A percentile compares a stretch with the other conserved stretches of the same genome.
phyloP scores from a whole-genome alignment of 2,329 filamentous ascomycete genomes.

The Incumbomyces delicatus region DNA sequence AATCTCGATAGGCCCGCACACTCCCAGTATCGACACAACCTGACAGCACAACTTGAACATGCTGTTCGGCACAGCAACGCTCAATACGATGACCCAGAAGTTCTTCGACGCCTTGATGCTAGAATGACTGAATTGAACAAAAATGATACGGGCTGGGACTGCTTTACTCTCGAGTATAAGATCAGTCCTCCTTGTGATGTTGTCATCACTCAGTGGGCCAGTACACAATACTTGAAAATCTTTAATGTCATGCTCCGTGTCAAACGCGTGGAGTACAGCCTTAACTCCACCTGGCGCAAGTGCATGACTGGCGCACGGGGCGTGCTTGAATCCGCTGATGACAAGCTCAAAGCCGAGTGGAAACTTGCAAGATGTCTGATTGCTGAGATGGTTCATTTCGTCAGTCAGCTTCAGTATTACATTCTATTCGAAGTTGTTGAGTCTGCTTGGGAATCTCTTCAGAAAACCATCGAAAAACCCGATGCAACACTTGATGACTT shows the following conservation, averaged over 20 bases:
- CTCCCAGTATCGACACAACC: constrained; percentile 87
- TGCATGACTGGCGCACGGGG: constrained; percentile 91
- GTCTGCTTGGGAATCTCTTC: constrained; percentile 83
- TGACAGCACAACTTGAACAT: constrained; percentile 96
- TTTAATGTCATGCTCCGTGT: constrained; percentile 99
- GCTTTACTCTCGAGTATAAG: constrained; percentile 97
- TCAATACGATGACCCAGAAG: constrained; percentile 86
- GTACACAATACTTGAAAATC: constrained; percentile 92
- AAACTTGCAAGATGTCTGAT: constrained; percentile 79
- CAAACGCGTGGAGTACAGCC: constrained; percentile 91
- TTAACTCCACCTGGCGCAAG: constrained; percentile 83
- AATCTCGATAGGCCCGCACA: constrained; percentile 94
- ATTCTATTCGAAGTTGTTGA: constrained; percentile 98
- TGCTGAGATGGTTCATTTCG: constrained; percentile 97
- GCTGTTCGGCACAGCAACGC: constrained; percentile 95
- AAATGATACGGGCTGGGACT: constrained; percentile 97
- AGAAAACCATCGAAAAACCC: constrained; percentile 70
- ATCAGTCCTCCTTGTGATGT: constrained; percentile 95
- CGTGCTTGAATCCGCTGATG: constrained; percentile 70
- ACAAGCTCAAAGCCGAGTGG: constrained; percentile 69
- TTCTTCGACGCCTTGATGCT: constrained; percentile 84
- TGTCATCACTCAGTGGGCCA: constrained; percentile 91
- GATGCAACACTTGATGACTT: constrained; percentile 90
- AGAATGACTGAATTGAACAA: constrained; percentile 95
- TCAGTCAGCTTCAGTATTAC: constrained; percentile 95